Evolutionary conservation across 2,329 filamentous ascomycete genomes (phyloP).

Genomic region (Claviceps pusilla): DNA sequence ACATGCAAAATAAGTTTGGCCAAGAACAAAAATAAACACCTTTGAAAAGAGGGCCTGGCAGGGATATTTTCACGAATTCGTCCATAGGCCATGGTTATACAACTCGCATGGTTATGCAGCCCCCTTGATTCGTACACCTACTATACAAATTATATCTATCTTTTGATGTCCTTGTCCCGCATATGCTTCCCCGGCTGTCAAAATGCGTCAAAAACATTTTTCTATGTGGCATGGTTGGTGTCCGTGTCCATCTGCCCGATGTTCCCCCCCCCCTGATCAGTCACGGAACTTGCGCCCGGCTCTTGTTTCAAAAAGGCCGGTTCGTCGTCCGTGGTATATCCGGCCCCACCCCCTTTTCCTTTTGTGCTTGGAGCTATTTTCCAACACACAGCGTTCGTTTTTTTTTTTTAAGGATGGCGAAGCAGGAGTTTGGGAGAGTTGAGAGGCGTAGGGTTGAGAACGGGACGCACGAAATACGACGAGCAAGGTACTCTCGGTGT

Average conservation of each 20-base stretch:
- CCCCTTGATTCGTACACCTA: constrained; percentile 2
- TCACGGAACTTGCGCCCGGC: not conserved
- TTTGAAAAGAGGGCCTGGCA: too few species aligned
- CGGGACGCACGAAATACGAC: not conserved
- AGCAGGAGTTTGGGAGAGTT: too few species aligned
- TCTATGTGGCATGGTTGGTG: constrained; percentile 1
- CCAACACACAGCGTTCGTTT: not conserved
- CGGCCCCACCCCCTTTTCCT: not conserved
- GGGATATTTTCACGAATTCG: not conserved
- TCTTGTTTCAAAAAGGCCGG: not conserved
- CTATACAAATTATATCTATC: constrained; percentile 2
- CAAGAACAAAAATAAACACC: too few species aligned
- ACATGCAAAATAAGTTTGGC: too few species aligned
- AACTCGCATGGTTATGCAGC: not conserved
- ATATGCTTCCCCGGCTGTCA: not conserved
- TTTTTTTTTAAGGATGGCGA: not conserved
- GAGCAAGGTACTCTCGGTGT: not conserved
- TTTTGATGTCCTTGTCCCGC: not conserved
- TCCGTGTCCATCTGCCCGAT: not conserved
- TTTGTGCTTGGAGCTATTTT: not conserved
- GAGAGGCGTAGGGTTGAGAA: not conserved
- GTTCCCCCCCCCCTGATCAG: not conserved
- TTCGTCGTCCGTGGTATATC: not conserved
- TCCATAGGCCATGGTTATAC: not conserved
- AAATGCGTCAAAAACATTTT: constrained; percentile 1